Percentiles rank a stretch among this genome's conserved stretches.
These are phyloP conservation scores for Solanum ossicruentum DNA, from an alignment of 257 asterid species.

Conservation along the genomic window DNA sequence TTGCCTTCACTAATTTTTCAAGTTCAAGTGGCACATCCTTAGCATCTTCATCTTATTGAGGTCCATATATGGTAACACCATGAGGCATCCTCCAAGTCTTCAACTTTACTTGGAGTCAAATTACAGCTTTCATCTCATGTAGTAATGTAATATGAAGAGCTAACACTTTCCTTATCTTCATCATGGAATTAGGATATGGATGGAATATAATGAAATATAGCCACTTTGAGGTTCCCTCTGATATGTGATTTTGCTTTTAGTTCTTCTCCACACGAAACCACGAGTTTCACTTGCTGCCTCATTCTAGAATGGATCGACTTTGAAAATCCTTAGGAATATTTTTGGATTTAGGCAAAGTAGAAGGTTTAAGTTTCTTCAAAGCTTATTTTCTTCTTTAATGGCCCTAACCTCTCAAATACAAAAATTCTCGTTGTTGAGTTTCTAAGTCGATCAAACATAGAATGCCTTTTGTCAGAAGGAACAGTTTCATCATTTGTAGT, in stretches of 20 bases:
- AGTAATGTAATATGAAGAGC: not conserved
- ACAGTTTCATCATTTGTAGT: not conserved
- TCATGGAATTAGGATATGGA: no score
- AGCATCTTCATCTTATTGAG: not conserved
- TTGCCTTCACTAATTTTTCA: not conserved
- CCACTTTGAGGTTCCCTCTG: fast-evolving
- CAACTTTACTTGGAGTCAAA: no score
- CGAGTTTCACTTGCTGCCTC: not conserved
- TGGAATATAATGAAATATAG: no score
- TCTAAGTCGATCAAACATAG: not conserved
- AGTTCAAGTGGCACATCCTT: not conserved
- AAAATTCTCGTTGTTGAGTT: not conserved
- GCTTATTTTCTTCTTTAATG: not conserved
- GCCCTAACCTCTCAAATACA: not conserved
- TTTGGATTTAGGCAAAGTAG: not conserved
- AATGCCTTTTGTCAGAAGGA: not conserved
- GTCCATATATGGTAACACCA: no score
- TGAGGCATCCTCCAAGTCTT: no score
- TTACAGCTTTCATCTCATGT: not conserved
- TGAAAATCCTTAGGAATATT: not conserved
- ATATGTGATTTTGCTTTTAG: not conserved
- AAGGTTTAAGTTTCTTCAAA: not conserved
- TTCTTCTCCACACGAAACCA: not conserved
- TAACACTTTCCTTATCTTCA: not conserved
- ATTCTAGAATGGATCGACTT: not conserved